A percentile compares a stretch with the other conserved stretches of the same genome.
These are phyloP conservation scores for Kurtzmaniella quercitrusa DNA, from an alignment of 1,139 yeast species.

Conservation along the genomic window DNA sequence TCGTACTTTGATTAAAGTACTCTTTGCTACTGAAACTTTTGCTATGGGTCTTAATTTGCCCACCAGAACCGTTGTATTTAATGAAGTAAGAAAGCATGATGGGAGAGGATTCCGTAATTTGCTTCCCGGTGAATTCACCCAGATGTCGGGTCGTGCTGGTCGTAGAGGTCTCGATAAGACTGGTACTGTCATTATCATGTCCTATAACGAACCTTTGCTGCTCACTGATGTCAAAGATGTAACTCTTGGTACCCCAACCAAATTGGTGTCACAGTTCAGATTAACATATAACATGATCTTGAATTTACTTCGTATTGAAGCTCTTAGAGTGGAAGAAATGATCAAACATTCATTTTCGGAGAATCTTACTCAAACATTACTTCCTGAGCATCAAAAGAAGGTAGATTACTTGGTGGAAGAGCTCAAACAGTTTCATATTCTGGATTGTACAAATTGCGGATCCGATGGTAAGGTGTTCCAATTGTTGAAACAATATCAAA, in stretches of 20 bases:
- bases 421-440: constrained; percentile 34
- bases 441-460: constrained; percentile 33
- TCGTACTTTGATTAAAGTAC: constrained; percentile 76
- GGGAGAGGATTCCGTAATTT: constrained; percentile 78
- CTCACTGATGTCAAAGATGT: constrained; percentile 68
- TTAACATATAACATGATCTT: constrained; percentile 94
- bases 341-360: constrained; percentile 94
- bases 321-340: constrained; percentile 94
- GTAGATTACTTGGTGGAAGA: constrained; percentile 51
- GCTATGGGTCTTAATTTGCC: constrained; percentile 98
- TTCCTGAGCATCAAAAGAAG: constrained; percentile 80
- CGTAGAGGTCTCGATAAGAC: constrained; percentile 92
- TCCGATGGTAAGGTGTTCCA: constrained; percentile 45
- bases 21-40: constrained; percentile 97
- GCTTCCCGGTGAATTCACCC: constrained; percentile 94
- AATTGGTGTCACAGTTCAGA: constrained; percentile 85
- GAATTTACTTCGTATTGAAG: constrained; percentile 87
- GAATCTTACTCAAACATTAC: constrained; percentile 75
- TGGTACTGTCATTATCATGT: constrained; percentile 95
- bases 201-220: constrained; percentile 67
- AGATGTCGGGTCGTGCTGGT: constrained; percentile 99
- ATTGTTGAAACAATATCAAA: constrained; percentile 41
- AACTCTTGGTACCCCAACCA: constrained; percentile 83
- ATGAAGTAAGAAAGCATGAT: constrained; percentile 83
- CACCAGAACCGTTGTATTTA: constrained; percentile 91